Evolutionary conservation across 345 rosid species (phyloP), one percentile per base, ranked within the genome.

Genomic region (Linum usitatissimum): DNA sequence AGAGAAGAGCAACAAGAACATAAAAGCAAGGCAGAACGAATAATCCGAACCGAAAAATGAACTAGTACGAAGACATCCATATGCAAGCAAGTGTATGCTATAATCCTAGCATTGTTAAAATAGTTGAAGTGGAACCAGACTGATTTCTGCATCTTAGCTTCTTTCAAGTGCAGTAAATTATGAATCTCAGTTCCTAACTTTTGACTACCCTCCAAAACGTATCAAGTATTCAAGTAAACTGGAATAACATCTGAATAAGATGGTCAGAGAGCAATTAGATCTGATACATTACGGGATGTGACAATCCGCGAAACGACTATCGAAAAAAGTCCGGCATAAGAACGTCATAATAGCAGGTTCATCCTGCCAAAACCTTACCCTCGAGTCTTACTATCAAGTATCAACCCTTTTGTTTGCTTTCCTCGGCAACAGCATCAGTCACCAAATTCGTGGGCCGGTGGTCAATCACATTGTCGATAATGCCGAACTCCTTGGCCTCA

Each of bases 391-490:
- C 66, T 60, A 78, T 18, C 86, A 77, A 87, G 66, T 60, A 78
- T 18, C 86, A 77, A 80, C 77, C 77, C 74, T 85, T 82, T 18
- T 81, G 89, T 76, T 75, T 86, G 76, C 67, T 74, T 74, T 81
- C 97, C 66, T 67, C 71, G 12, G 67, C 91, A 63, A 85, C 76
- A 36, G 96, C 95, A 76, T 90, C 97, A 55, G 95, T 61, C 60
- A 90, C 96, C 77, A 94, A 71, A 74, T 85, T 70, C 72, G 82
- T 70, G 6, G 97, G 99, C 62, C 96, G 83, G 75, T 82, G 78
- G 75, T 86, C 95, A 64, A 94, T 94, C 13, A 94, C 99, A 61
- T 88, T 97, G 57, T 94, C 99, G 51, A 94, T 94, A 61, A 93
- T 80, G 18, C 99, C 99, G 66, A 93, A 93, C 65, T 83, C 87